Base-by-base conservation (phyloP, 306 rosid genomes). In the Cucurbita maxima region DNA sequence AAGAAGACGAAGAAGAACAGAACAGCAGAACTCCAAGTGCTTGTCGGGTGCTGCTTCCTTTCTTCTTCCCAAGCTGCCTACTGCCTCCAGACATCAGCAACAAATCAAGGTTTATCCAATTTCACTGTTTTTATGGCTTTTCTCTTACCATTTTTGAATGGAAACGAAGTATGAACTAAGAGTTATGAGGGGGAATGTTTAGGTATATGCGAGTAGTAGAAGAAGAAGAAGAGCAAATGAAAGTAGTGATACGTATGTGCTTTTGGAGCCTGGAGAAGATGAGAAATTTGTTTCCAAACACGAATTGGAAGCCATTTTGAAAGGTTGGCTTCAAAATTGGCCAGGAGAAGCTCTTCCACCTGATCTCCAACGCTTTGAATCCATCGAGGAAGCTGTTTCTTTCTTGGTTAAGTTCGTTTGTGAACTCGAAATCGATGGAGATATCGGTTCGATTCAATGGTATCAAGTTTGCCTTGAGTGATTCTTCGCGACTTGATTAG, bases 361-460 rank as follows among this genome's bases (percentile, higher is more conserved):
- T 16, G 98, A 93, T 76, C 91, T 93, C 1, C 88, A 92, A 3
- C 82, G 93, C 79, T 88, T 78, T 13, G 90, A 88, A 5, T 78
- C 76, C 82, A 78, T 84, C n/a, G 93, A 92, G 10, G 96, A 88
- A 2, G 98, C 91, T 25, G 96, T 90, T 82, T 83, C 92, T 19
- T 90, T 85, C 84, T 74, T 92, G 6, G 80, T 90, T 0, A 80
- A 79, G 57, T 86, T 88, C 9, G 96, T 87, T 47, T 90, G 96
- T 81, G 98, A 94, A 80, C 94, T 94, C 44, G 89, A 94, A 73
- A 87, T 94, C 40, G 85, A 90, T 62, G 98, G 92, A n/a, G 81
- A 87, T 56, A 92, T 86, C 67, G 97, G 97, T 11, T 83, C 96
- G 0, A 58, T 93, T 15, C 97, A 93, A 56, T 93, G 97, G 98